Evolutionary conservation across 108 stramenopile genomes (phyloP), one percentile per base, ranked within the genome.

Genomic region (Cyclotella baltica): DNA sequence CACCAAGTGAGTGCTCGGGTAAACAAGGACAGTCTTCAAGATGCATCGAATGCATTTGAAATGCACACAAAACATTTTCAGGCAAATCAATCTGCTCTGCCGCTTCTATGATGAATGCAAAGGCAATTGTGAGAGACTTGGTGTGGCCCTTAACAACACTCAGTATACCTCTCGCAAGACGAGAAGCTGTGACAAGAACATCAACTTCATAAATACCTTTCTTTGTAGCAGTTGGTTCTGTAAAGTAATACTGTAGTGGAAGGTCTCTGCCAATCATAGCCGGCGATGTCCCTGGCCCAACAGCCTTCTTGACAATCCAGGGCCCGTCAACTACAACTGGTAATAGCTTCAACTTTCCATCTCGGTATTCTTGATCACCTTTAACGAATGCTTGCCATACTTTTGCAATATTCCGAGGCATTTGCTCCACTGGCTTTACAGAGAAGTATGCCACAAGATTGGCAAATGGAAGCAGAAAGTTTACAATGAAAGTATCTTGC

Each of bases 61-160:
- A 92, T 53, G 86, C 72, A 52, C 88, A 88, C 15, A 97, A 87
- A 10, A 92, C 93, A 10, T 85, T 89, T 77, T 97, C 96, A 4
- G 96, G 96, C 18, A 97, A 76, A 56, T 97, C 92, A 22, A 85
- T 78, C 59, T 88, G 81, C 48, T 88, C 83, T 11, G 87, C 76
- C 28, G 92, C 96, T 77, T 97, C 96, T 64, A 97, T 91, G 56
- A 97, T 94, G 55, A 97, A 90, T 15, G 91, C 94, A 75, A 97
- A 92, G 19, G 92, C 96, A 70, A 97, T 88, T 29, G 89, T 83
- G 31, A 97, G 68, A 11, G 84, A 66, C 52, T 90, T 92, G 15
- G 93, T 90, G 65, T 93, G 93, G 30, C 92, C 88, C 78, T 90
- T 93, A 34, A 97, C 96, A 10, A 97, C 92, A 77, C 87, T 93